These are phyloP conservation scores for Ascochyta koolunga DNA, from an alignment of 2,329 filamentous ascomycete genomes.

Conservation along the genomic window DNA sequence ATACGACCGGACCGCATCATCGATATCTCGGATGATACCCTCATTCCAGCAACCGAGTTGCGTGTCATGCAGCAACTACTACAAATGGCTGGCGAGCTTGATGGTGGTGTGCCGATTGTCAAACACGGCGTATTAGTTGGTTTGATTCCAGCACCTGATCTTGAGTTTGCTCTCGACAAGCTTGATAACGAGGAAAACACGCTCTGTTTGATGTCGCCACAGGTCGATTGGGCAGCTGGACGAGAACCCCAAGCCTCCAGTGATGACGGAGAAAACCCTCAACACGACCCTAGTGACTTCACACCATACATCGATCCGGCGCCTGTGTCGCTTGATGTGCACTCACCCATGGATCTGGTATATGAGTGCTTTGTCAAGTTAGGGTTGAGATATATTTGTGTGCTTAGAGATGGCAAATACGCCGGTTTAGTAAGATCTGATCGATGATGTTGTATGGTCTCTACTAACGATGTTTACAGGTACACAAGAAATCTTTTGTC, in stretches of 20 bases:
- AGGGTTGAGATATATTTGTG: slow-evolving; percentile 89
- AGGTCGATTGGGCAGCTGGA: slow-evolving; percentile 54
- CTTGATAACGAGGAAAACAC: slow-evolving; percentile 75
- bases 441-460: neutral
- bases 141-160: slow-evolving; percentile 89
- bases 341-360: slow-evolving; percentile 90
- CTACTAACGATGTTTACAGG: slow-evolving; percentile 51
- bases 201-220: slow-evolving; percentile 81
- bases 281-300: slow-evolving; percentile 76
- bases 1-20: slow-evolving; percentile 79
- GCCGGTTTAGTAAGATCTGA: slow-evolving; percentile 75
- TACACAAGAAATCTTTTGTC: slow-evolving; percentile 96
- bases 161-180: slow-evolving; percentile 89
- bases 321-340: slow-evolving; percentile 85
- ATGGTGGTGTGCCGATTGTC: slow-evolving; percentile 88
- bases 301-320: slow-evolving; percentile 91
- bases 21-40: slow-evolving; percentile 82
- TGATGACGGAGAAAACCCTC: slow-evolving; percentile 56
- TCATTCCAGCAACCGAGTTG: slow-evolving; percentile 77
- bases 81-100: slow-evolving; percentile 85
- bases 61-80: slow-evolving; percentile 81
- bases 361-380: slow-evolving; percentile 97
- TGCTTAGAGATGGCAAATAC: slow-evolving; percentile 81
- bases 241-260: slow-evolving; percentile 61
- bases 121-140: slow-evolving; percentile 81